Conservation (phyloP, 495 filamentous ascomycete genomes). For the Clavariopsis aquatica region DNA sequence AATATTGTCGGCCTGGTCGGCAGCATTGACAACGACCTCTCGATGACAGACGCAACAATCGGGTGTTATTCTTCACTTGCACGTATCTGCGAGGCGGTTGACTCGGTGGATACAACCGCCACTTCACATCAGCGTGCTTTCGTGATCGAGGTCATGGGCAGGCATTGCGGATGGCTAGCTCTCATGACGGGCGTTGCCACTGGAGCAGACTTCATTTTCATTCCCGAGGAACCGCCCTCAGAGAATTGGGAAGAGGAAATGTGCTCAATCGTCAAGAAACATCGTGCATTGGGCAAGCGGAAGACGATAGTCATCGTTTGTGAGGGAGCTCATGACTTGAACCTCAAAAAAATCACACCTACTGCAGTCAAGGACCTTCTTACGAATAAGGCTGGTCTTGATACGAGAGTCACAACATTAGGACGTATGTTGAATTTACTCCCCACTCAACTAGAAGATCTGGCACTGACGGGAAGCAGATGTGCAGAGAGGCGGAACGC, state of each 20-base stretch:
- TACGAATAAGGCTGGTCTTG: conserved; percentile 73
- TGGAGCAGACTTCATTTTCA: conserved; percentile 94
- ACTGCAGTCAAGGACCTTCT: conserved; percentile 82
- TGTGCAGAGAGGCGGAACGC: conserved; percentile 88
- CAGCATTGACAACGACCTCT: conserved; percentile 98
- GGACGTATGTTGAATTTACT: conserved; percentile 53
- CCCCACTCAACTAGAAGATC: too few relatives aligned
- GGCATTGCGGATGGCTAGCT: conserved; percentile 97
- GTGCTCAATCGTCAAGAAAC: conserved; percentile 79
- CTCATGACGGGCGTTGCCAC: conserved; percentile 95
- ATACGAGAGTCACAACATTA: conserved; percentile 92
- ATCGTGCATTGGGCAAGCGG: conserved; percentile 86
- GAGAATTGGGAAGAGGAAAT: conserved; percentile 90
- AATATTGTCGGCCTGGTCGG: conserved; percentile 97
- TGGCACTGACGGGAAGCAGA: conserved; percentile 41
- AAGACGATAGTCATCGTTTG: conserved; percentile 98
- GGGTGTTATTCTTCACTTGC: conserved; percentile 92
- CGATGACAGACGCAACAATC: conserved; percentile 95
- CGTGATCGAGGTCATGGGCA: conserved; percentile 99
- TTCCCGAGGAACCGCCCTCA: conserved; percentile 89
- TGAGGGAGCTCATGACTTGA: conserved; percentile 85
- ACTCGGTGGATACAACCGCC: conserved; percentile 95
- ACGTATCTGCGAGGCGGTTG: conserved; percentile 89
- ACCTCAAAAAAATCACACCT: conserved; percentile 82
- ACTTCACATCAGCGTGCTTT: conserved; percentile 97